A percentile compares a stretch with the other conserved stretches of the same genome.
These are phyloP conservation scores for Gossypium davidsonii DNA, from an alignment of 441 rosid genomes.

Conservation along the genomic window DNA sequence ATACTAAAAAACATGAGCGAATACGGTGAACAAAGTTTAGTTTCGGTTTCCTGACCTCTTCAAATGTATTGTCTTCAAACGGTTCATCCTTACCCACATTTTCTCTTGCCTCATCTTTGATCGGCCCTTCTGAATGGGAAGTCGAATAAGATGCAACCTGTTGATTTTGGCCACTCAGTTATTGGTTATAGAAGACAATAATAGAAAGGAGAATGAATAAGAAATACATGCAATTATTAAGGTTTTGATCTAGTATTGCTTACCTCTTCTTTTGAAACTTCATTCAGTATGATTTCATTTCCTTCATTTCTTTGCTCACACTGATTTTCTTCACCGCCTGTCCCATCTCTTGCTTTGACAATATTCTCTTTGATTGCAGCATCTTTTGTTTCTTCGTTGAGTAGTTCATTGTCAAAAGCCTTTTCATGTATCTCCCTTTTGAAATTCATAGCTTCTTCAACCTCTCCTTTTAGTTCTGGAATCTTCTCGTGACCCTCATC, in stretches of 20 bases:
- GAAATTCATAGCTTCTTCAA: slow-evolving; percentile 4
- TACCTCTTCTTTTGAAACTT: not conserved
- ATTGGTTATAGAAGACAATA: not conserved
- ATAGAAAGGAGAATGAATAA: not conserved
- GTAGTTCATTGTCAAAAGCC: slow-evolving; percentile 17
- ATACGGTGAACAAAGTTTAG: not conserved
- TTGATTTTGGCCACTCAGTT: slow-evolving; percentile 11
- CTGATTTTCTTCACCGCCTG: slow-evolving; percentile 18
- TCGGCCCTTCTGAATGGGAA: slow-evolving; percentile 17
- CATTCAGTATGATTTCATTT: slow-evolving; percentile 18
- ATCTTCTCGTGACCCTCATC: slow-evolving; percentile 16
- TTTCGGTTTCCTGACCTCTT: slow-evolving; percentile 23
- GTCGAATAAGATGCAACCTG: slow-evolving; percentile 22
- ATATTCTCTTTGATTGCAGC: slow-evolving; percentile 10
- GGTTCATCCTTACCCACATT: slow-evolving; percentile 23
- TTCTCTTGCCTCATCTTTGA: slow-evolving; percentile 22
- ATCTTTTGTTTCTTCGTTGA: slow-evolving; percentile 21
- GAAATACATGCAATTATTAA: not conserved
- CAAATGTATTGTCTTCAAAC: slow-evolving; percentile 23
- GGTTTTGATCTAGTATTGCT: not conserved
- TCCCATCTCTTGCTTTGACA: slow-evolving; percentile 1
- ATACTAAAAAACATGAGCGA: not conserved
- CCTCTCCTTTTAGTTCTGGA: slow-evolving; percentile 3
- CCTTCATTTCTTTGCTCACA: slow-evolving; percentile 17
- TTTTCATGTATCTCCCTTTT: slow-evolving; percentile 16